Evolutionary conservation across 768 basidiomycete genomes (phyloP).

Genomic region (Boletus insuetus): DNA sequence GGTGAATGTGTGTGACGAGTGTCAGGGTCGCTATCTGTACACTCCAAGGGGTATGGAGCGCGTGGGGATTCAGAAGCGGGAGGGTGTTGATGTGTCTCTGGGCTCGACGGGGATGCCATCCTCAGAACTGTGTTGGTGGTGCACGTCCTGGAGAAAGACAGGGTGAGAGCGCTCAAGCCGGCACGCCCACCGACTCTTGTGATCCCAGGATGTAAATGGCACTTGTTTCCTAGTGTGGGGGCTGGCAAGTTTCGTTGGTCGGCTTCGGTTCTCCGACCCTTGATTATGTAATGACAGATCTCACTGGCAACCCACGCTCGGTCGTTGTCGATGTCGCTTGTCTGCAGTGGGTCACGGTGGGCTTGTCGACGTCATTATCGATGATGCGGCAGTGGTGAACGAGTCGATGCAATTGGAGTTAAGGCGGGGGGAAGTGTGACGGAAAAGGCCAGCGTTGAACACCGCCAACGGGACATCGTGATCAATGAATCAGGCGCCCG

Average conservation of each 20-base stretch:
- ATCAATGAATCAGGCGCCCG: too few relatives aligned
- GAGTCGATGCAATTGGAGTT: too few relatives aligned
- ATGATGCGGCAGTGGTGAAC: too few relatives aligned
- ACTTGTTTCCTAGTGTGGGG: too few relatives aligned
- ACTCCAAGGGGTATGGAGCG: background rate
- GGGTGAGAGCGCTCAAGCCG: background rate
- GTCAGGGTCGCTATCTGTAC: slow-evolving; percentile 9
- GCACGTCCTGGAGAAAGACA: slow-evolving; percentile 1
- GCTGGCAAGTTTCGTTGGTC: background rate
- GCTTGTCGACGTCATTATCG: too few relatives aligned
- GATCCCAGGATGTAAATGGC: background rate
- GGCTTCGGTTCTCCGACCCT: slow-evolving; percentile 2
- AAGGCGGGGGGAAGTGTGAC: too few relatives aligned
- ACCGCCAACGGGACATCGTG: too few relatives aligned
- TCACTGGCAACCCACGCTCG: background rate
- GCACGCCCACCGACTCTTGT: background rate
- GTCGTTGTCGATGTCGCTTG: background rate
- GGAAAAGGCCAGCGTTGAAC: too few relatives aligned
- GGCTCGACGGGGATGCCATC: slow-evolving; percentile 43
- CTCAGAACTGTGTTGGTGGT: background rate
- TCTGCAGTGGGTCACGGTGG: too few relatives aligned
- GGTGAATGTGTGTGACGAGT: slow-evolving; percentile 5
- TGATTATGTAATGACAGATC: slow-evolving; percentile 11
- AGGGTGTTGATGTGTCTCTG: slow-evolving; percentile 40
- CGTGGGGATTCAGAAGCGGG: too few relatives aligned